Base-by-base conservation (phyloP, 2,329 filamentous ascomycete species). In the Pseudogymnoascus sp. region DNA sequence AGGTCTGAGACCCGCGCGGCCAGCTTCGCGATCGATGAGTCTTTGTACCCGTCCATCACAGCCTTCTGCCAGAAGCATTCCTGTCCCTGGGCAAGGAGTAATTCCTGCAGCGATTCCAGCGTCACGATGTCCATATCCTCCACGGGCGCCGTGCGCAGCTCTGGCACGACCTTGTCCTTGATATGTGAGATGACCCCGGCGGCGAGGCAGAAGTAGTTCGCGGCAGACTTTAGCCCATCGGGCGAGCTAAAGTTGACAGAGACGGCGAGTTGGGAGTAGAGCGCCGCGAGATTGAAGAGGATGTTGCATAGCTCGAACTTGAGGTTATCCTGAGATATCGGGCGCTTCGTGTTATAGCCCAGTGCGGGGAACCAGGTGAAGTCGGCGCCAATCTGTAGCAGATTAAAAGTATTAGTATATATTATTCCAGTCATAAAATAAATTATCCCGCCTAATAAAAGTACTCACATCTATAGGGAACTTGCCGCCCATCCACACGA, bases 41-140 rank as follows among this genome's bases (percentile, higher is more conserved):
- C 95, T 74, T 96, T 97, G 77, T 96, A 86, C 23, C 88, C 87
- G 73, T 97, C 93, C 79, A 96, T 93, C 64, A 96, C 93, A 0
- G 95, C 93, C 74, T 96, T 97, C 69, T 95, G 89, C 95, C 95
- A 99, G 76, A 95, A 97, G 73, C 93, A 97, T 77, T 99, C 95
- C 73, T 99, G 95, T 29, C 89, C 93, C 74, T 99, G 92, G 0
- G 93, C 93, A 9, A 99, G 82, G 74, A 96, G 86, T 31, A 99
- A 81, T 73, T 93, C 85, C 69, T 90, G 85, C 53, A 97, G 77
- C 61, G 90, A 91, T 70, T 93, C 89, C 59, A 99, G 80, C 0
- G 93, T 97, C 71, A 90, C 84, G 60, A 86, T 83, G 70, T 99
- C 95, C 92, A 99, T 96, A 73, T 99, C 95, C 73, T 97, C 95